Evolutionary conservation across 2,329 filamentous ascomycete genomes (phyloP).

Genomic region (Hortaea werneckii): DNA sequence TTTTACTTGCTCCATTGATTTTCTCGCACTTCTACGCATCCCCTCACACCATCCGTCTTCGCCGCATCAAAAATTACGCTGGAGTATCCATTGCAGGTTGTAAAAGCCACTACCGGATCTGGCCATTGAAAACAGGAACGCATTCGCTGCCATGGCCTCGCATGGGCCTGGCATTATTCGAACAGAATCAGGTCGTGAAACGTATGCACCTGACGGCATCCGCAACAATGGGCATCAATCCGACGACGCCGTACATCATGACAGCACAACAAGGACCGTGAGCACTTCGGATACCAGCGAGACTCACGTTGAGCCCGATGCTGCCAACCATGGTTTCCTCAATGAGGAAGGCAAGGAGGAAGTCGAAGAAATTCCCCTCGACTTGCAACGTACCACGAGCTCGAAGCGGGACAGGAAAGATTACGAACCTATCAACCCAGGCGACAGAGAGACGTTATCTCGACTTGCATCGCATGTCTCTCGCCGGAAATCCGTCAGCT

Average conservation of each 20-base stretch:
- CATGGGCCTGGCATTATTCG: conserved; percentile 6
- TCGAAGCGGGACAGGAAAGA: conserved; percentile 3
- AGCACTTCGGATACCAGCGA: conserved; percentile 1
- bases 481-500: conserved; percentile 12
- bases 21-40: no score
- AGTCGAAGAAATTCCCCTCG: conserved; percentile 12
- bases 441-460: conserved; percentile 7
- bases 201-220: conserved; percentile 10
- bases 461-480: conserved; percentile 11
- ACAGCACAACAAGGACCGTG: background rate
- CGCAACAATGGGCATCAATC: background rate
- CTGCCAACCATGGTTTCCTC: conserved; percentile 10
- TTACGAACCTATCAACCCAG: conserved; percentile 10
- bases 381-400: conserved; percentile 2
- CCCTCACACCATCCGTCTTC: no score
- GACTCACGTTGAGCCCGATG: background rate
- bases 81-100: no score
- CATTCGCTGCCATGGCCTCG: conserved; percentile 2
- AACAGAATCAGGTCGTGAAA: conserved; percentile 10
- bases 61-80: no score
- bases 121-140: no score
- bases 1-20: no score
- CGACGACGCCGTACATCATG: background rate
- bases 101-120: no score
- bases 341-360: conserved; percentile 19